phyloP scores from a whole-genome alignment of 208 protist species.

The Trypanosomatidae sp. region DNA sequence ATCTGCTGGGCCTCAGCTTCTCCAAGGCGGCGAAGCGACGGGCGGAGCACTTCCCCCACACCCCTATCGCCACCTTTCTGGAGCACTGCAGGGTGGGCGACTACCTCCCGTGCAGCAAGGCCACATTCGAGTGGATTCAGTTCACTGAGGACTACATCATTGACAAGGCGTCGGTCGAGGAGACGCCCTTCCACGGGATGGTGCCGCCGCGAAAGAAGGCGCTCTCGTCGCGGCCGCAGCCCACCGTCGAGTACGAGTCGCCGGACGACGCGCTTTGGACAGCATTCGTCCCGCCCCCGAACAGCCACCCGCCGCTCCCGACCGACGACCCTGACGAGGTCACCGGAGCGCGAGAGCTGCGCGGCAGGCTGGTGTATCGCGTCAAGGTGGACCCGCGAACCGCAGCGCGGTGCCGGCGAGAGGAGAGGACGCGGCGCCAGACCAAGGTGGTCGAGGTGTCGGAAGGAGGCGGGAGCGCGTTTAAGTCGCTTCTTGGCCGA shows the following conservation, averaged over 20 bases:
- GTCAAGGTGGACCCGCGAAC: conserved; percentile 57
- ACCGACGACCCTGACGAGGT: conserved; percentile 55
- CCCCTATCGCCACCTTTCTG: conserved; percentile 41
- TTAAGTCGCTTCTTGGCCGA: conserved; percentile 41
- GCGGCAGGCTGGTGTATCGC: conserved; percentile 66
- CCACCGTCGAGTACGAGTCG: conserved; percentile 18
- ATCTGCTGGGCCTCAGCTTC: conserved; percentile 54
- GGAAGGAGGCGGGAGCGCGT: conserved; percentile 23
- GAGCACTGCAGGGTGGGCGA: conserved; percentile 68
- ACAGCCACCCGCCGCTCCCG: conserved; percentile 16
- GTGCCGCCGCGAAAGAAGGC: conserved; percentile 27
- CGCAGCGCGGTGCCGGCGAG: conserved; percentile 44
- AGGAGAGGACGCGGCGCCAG: conserved; percentile 37
- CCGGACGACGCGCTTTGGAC: conserved; percentile 33
- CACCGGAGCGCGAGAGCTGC: conserved; percentile 55
- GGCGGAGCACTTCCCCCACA: conserved; percentile 47
- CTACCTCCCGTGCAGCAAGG: conserved; percentile 60
- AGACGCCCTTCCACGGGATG: conserved; percentile 43
- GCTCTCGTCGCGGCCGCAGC: conserved; percentile 8
- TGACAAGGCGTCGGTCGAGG: conserved; percentile 52
- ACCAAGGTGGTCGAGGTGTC: conserved; percentile 17
- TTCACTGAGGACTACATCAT: conserved; percentile 51
- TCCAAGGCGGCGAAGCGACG: conserved; percentile 55
- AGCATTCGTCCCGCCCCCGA: conserved; percentile 15
- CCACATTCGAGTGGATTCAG: conserved; percentile 47